Evolutionary conservation across 2,329 filamentous ascomycete genomes (phyloP).

Genomic region (Pyricularia pennisetigena): DNA sequence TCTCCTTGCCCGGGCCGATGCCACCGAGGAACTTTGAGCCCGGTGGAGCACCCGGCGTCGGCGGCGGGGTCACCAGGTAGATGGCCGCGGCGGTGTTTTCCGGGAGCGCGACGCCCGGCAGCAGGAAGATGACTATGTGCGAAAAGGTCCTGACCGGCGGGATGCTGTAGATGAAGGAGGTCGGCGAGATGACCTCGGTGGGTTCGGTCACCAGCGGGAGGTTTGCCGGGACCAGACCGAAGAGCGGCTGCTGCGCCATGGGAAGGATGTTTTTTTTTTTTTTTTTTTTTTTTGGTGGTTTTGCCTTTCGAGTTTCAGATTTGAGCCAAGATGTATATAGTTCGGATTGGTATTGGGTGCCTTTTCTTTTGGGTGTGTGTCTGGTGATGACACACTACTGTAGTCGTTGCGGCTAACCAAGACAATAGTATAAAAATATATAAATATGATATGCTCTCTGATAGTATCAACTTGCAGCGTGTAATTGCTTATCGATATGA

Average conservation of each 20-base stretch:
- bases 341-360: neutral
- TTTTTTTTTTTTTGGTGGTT: neutral
- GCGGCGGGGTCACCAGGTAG: conserved; percentile 57
- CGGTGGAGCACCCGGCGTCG: conserved; percentile 25
- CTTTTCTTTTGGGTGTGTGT: neutral
- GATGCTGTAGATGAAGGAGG: conserved; percentile 47
- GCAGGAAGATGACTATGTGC: conserved; percentile 81
- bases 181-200: conserved; percentile 39
- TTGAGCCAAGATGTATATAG: neutral
- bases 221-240: conserved; percentile 52
- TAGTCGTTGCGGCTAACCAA: neutral
- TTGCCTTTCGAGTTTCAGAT: neutral
- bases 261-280: conserved; percentile 3
- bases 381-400: neutral
- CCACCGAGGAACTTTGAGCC: conserved; percentile 65
- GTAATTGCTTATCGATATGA: neutral
- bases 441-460: neutral
- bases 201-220: conserved; percentile 46
- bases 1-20: conserved; percentile 82
- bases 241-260: conserved; percentile 36
- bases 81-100: conserved; percentile 75
- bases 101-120: conserved; percentile 68
- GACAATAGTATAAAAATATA: neutral
- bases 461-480: neutral
- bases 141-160: conserved; percentile 44